These are phyloP conservation scores for Artemisia argyi DNA, from an alignment of 129 eudicot genomes.

Conservation along the genomic window DNA sequence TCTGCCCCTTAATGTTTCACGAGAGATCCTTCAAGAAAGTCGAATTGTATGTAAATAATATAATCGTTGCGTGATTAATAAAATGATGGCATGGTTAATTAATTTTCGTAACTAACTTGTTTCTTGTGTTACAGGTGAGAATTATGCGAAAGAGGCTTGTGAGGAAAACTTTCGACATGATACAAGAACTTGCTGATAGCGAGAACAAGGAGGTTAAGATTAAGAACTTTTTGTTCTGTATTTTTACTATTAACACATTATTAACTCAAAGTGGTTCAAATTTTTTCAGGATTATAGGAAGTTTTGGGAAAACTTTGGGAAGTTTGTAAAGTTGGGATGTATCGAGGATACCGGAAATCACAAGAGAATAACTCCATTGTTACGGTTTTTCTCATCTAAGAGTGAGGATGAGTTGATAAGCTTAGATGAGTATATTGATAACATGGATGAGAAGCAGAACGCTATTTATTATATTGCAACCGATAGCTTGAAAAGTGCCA, in stretches of 20 bases:
- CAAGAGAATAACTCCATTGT: conserved; percentile 76
- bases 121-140: conserved; percentile 60
- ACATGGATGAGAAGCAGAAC: conserved; percentile 87
- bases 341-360: conserved; percentile 93
- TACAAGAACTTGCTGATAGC: conserved; percentile 81
- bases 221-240: not conserved
- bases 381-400: conserved; percentile 73
- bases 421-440: conserved; percentile 77
- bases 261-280: not conserved
- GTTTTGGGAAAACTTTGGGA: conserved; percentile 97
- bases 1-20: conserved; percentile 87
- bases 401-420: conserved; percentile 87
- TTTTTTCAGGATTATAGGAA: conserved; percentile 84
- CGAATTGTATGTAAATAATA: conserved; percentile 64
- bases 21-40: conserved; percentile 97
- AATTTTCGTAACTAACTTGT: not conserved
- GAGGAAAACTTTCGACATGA: conserved; percentile 96
- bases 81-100: not conserved
- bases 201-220: conserved; percentile 81
- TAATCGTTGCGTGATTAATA: not conserved
- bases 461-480: conserved; percentile 93
- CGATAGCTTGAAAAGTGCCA: conserved; percentile 96
- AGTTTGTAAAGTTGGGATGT: conserved; percentile 85
- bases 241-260: not conserved
- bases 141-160: conserved; percentile 96